phyloP scores from a whole-genome alignment of 805 yeast species.

The Candida manassasensis region DNA sequence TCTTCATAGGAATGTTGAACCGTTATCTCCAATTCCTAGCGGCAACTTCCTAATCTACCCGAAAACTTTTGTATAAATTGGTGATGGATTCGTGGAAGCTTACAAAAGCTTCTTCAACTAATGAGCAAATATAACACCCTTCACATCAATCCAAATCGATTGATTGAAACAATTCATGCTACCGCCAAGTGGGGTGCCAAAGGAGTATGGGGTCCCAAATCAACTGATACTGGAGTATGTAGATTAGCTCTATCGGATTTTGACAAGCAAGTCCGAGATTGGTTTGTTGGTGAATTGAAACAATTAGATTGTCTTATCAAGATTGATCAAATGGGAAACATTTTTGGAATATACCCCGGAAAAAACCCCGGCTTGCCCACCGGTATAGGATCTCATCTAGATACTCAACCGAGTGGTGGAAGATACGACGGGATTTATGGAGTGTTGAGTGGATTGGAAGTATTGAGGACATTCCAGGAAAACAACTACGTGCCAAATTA shows the following conservation, averaged over 20 bases:
- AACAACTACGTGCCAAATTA: constrained; percentile 55
- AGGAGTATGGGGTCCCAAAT: constrained; percentile 52
- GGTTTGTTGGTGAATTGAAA: constrained; percentile 54
- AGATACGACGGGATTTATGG: constrained; percentile 72
- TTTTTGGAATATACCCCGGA: constrained; percentile 64
- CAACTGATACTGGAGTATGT: constrained; percentile 64
- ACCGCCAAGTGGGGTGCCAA: constrained; percentile 64
- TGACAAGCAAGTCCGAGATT: constrained; percentile 60
- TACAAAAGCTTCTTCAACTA: too few relatives aligned
- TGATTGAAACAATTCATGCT: constrained; percentile 55
- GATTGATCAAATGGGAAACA: constrained; percentile 64
- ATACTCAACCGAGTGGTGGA: constrained; percentile 78
- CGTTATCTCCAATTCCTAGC: too few relatives aligned
- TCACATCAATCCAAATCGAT: constrained; percentile 17
- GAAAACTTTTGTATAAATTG: too few relatives aligned
- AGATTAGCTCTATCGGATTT: constrained; percentile 58
- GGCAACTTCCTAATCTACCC: too few relatives aligned
- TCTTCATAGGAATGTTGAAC: too few relatives aligned
- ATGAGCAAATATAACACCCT: constrained; percentile 1
- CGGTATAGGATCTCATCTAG: constrained; percentile 70
- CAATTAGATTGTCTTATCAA: constrained; percentile 53
- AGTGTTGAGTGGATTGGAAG: constrained; percentile 63
- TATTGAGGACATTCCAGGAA: constrained; percentile 59
- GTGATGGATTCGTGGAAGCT: too few relatives aligned
- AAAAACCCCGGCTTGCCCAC: constrained; percentile 47